Evolutionary conservation across 768 basidiomycete species (phyloP).

Genomic region (Rhizopogon sp.): DNA sequence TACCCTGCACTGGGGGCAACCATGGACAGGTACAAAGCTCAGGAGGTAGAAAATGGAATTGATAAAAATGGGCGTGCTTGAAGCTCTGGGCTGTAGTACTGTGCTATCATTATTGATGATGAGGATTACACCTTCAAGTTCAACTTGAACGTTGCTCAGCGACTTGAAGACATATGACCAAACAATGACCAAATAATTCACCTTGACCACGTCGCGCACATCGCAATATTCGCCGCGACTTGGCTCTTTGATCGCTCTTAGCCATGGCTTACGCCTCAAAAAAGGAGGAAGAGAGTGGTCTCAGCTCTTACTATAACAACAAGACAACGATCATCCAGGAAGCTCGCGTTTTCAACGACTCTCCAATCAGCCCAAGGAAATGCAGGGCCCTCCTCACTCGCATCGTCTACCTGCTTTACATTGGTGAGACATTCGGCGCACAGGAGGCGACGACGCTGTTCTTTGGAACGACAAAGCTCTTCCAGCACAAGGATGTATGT

Average conservation of each 20-base stretch:
- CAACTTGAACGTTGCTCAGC: not conserved
- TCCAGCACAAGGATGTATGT: constrained; percentile 98
- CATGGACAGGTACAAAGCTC: too few species aligned
- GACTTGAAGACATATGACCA: constrained; percentile 5
- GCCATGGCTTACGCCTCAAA: constrained; percentile 81
- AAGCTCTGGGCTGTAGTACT: too few species aligned
- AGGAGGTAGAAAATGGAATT: too few species aligned
- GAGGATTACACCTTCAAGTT: too few species aligned
- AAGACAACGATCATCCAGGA: constrained; percentile 98
- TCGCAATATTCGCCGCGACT: constrained; percentile 6
- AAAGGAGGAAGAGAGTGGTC: constrained; percentile 94
- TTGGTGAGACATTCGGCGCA: constrained; percentile 90
- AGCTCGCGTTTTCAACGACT: constrained; percentile 98
- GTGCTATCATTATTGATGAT: too few species aligned
- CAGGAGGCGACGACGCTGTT: constrained; percentile 98
- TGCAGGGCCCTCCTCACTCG: constrained; percentile 94
- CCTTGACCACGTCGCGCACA: constrained; percentile 18
- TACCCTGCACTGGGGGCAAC: too few species aligned
- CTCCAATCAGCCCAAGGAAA: constrained; percentile 95
- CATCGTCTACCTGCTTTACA: constrained; percentile 94
- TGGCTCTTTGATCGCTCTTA: constrained; percentile 31
- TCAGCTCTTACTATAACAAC: constrained; percentile 92
- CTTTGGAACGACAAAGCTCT: constrained; percentile 98
- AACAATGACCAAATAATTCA: constrained; percentile 12
- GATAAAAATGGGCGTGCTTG: too few species aligned